Evolutionary conservation across 306 rosid genomes (phyloP), one percentile per base, ranked within the genome.

Genomic region (Herpetospermum pedunculosum): DNA sequence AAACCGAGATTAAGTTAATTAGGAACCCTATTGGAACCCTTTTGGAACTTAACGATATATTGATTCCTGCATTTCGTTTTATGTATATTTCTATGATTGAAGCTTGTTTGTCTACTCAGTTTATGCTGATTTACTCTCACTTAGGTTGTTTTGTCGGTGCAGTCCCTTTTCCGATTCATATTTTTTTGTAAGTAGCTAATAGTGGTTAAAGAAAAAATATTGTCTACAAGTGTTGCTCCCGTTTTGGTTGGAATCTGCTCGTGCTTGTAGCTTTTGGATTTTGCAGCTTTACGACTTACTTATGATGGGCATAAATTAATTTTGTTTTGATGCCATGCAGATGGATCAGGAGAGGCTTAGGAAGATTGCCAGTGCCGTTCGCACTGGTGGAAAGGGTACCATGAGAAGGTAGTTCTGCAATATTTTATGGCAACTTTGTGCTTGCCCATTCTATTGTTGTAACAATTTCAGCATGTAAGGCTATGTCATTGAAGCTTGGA

Each of bases 341-440:
- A 92, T 92, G 98, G 86, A 92, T 88, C 23, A 84, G 69, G 98
- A 92, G 70, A 92, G 69, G 79, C 90, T 92, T 75, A 87, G 78
- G 85, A 90, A 88, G 92, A 92, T 92, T 96, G 98, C 96, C 4
- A 88, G 98, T 90, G 91, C 98, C 0, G 98, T 92, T 25, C 86
- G 98, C 81, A 92, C 98, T 15, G 98, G 98, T 73, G 98, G 98
- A 67, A 92, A 92, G 84, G 98, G 98, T 77, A 92, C 96, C 19
- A 4, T 92, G 86, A 85, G 98, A 83, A 90, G 98, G 98, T 90
- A 74, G 40, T 28, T 46, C 30, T 23, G 12, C 23, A 38, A 65
- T 40, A 15, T 58, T 50, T 13, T 38, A n/a, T 16, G 21, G 64
- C 54, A 41, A 44, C 14, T 26, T 16, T 19, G 3, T 5, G 2